Evolutionary conservation across 2,329 filamentous ascomycete genomes (phyloP), one percentile per base, ranked within the genome.

Genomic region (Calonectria hongkongensis): DNA sequence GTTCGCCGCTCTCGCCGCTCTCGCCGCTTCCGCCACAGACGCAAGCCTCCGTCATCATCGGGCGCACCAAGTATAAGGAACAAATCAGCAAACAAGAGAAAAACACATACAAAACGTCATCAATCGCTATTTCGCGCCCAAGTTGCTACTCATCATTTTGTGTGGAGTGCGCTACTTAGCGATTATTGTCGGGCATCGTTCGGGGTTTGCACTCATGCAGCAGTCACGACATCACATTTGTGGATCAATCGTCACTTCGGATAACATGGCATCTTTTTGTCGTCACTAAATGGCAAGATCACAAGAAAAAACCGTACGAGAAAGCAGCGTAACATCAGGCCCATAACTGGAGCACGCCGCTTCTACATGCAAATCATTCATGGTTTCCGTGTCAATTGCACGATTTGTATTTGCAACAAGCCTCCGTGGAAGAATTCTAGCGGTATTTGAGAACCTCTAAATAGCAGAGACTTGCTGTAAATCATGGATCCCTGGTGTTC

Each of bases 141-240:
- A 2, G 10, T 13, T 48, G 8, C 12, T 4, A 21, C 45, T 48
- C 45, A 13, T 48, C 1, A 10, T n/a, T 25, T 48, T 25, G 21
- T 5, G 15, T 33, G 10, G 27, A 54, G 25, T 13, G 25, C 4
- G 50, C 50, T 27, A 30, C 10, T 25, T 12, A 41, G 25, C 13
- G 15, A 27, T 27, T 60, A 28, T 36, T n/a, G 16, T 60, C 54
- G 54, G 54, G n/a, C n/a, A 27, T 60, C 21, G 0, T 41, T 60
- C 54, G 54, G 54, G 6, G 36, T 60, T 60, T 60, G 21, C 27
- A 21, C 39, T 27, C 54, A 41, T 60, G 33, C 33, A 41, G 18
- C 12, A 25, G 33, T 41, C 54, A 41, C 33, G 54, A 41, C 33
- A 58, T 60, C 16, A 15, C 25, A 15, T 3, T 9, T 27, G 54